Evolutionary conservation across 129 eudicot genomes (phyloP).

Genomic region (Flaveria trinervia): DNA sequence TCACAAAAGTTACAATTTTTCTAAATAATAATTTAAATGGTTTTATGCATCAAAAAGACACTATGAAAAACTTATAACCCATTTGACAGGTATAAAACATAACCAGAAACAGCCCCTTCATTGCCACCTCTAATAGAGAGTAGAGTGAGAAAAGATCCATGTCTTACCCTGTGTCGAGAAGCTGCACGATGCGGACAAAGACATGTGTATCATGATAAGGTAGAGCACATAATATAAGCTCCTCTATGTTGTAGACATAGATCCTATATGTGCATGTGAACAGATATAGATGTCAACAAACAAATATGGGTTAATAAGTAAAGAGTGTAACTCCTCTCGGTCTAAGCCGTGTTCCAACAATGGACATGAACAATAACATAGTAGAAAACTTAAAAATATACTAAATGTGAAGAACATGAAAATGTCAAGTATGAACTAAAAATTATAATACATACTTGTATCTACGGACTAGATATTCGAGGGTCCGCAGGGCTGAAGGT

Average conservation of each 20-base stretch:
- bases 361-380: not conserved
- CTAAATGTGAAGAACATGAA: constrained; percentile 4
- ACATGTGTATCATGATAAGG: constrained; percentile 90
- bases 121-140: not conserved
- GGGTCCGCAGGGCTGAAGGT: constrained; percentile 61
- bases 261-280: constrained; percentile 46
- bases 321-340: constrained; percentile 2
- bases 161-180: constrained; percentile 71
- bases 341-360: not conserved
- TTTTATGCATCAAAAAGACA: not conserved
- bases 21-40: not conserved
- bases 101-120: not conserved
- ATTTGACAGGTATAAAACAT: not conserved
- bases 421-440: constrained; percentile 6
- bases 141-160: not conserved
- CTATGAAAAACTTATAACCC: not conserved
- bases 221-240: constrained; percentile 76
- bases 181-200: constrained; percentile 77
- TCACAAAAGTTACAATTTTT: not conserved
- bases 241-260: constrained; percentile 75
- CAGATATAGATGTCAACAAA: not conserved
- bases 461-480: constrained; percentile 91
- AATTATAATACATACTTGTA: constrained; percentile 58
- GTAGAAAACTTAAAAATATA: not conserved
- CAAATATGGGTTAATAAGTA: not conserved